Base-by-base conservation (phyloP, 257 asterid genomes). In the Nicotiana obtusifolia region DNA sequence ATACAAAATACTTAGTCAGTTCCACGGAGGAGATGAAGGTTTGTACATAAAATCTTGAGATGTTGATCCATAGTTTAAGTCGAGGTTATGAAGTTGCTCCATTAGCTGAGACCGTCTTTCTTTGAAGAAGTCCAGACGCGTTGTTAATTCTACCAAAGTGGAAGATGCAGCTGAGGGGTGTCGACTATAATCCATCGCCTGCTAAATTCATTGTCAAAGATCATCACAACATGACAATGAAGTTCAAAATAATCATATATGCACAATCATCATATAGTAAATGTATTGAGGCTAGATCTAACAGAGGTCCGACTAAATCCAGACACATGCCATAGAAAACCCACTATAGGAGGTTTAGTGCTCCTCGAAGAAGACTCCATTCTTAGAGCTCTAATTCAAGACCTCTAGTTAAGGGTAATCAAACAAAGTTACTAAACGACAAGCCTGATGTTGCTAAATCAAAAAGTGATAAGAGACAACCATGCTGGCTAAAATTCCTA, bases 41-140 rank as follows among this genome's bases (percentile, higher is more conserved):
- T 90, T 95, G 88, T 88, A 90, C 84, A 88, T 78, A 81, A 86
- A 90, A 75, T 93, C 96, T 13, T 87, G 97, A 80, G 94, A 84
- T 44, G 89, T 68, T 57, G 98, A 85, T 81, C 88, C 95, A 64
- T 91, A 86, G 89, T 90, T 91, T 64, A 92, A 71, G 84, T 95
- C 99, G 65, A 95, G 87, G 88, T 81, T 92, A 82, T 93, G 97
- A 78, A 95, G 98, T 78, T 95, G 99, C 83, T 93, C 99, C 97
- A 95, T 95, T 86, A 95, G 87, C 88, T 95, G 99, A n/a, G 99
- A 93, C 79, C 99, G 91, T 82, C 99, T 84, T 80, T 95, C 99
- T 91, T 93, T 95, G 87, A 95, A 95, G 89, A 93, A 95, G 84
- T 92, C 98, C 14, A 95, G 94, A 30, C 97, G 99, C 7, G 97